Conservation (phyloP, 352 stramenopile species). For the Globisporangium spiculum region DNA sequence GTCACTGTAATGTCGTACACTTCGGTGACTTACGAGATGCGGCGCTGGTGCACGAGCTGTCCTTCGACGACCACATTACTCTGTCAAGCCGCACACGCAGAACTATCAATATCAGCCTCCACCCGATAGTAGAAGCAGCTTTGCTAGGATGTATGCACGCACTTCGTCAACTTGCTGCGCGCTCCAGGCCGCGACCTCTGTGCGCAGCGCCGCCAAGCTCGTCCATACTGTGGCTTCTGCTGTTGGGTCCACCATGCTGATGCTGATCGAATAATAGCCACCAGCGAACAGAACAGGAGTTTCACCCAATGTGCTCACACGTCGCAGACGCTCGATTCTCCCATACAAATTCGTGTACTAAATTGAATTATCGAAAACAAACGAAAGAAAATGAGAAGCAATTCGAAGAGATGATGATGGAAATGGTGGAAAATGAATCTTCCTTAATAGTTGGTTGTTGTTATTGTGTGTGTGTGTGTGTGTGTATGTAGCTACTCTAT, state of each 20-base stretch:
- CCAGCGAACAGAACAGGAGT: background rate
- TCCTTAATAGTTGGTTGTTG: constrained; percentile 1
- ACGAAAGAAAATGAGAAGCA: too few relatives aligned
- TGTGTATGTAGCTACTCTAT: constrained; percentile 6
- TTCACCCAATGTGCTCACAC: constrained; percentile 12
- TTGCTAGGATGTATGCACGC: background rate
- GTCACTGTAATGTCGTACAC: background rate
- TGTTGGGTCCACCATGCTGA: constrained; percentile 2
- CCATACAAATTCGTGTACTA: background rate
- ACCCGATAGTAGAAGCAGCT: background rate
- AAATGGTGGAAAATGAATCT: too few relatives aligned
- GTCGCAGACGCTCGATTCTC: constrained; percentile 4
- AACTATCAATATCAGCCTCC: background rate
- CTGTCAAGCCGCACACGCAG: constrained; percentile 12
- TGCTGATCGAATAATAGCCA: constrained; percentile 23
- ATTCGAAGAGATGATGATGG: too few relatives aligned
- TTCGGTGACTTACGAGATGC: constrained; percentile 51
- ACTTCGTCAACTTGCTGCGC: constrained; percentile 22
- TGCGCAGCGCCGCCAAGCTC: constrained; percentile 47
- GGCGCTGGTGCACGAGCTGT: constrained; percentile 71
- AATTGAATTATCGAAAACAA: background rate
- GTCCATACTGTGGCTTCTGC: constrained; percentile 26
- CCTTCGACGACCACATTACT: constrained; percentile 54
- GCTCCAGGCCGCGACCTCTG: constrained; percentile 27
- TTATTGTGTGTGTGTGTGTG: background rate